Evolutionary conservation across 345 rosid genomes (phyloP), one percentile per base, ranked within the genome.

Genomic region (Anacardium occidentale): DNA sequence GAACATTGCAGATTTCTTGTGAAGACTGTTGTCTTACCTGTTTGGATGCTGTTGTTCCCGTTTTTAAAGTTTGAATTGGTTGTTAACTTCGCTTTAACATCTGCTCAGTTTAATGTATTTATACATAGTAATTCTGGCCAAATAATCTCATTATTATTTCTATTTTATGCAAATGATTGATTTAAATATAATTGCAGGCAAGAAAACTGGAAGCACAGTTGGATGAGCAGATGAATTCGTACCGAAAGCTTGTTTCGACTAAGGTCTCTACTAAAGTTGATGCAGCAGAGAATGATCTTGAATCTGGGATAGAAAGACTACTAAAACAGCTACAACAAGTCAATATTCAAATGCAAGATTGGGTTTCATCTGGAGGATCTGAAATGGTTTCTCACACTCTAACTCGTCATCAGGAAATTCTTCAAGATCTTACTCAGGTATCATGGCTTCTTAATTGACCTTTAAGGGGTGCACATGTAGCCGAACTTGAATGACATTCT

Each of bases 341-440:
- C 26, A 90, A 91, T 77, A 71, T 82, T 1, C 96, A 91, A 85
- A 95, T 92, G 99, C 90, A 95, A 86, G 96, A 87, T 14, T 95
- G 94, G 98, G 98, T 95, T 1, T 92, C 96, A 76, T 89, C 98
- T 7, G 98, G 97, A 66, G 97, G 98, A 48, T 92, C 96, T 20
- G 97, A 95, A 79, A 95, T 91, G 97, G 99, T 95, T 79, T 95
- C 99, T 34, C 99, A 92, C 85, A 91, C 98, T 64, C 84, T 93
- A 82, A 92, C 90, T 72, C 86, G 99, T 66, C 99, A 95, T 86
- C 98, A 92, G 73, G 98, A 95, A 85, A 95, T 92, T 76, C 91
- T 91, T 75, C 97, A 88, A 82, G 98, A 95, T 77, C 91, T 92
- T 29, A 90, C 87, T 47, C 96, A 91, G 93, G 99, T 91, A 79